Base-by-base conservation (phyloP, 2,329 filamentous ascomycete genomes). In the Trichophaea hybrida region DNA sequence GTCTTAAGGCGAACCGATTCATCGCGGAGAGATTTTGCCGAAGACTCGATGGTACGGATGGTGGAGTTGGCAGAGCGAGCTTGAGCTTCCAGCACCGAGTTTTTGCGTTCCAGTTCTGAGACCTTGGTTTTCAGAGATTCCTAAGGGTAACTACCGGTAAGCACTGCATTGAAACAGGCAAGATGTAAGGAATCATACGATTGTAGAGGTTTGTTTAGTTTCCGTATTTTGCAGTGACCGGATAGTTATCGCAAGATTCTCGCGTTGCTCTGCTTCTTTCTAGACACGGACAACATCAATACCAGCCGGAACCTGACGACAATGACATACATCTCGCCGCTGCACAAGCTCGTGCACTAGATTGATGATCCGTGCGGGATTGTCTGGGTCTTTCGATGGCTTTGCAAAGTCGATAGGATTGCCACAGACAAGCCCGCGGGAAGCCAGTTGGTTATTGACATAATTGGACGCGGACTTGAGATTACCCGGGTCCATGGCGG, bases 301-400 rank as follows among this genome's bases (percentile, higher is more conserved):
- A 49, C 10, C 13, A 49, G 10, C 15, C 15, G 40, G 12, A 24
- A 24, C 44, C 44, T 12, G 6, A 8, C 44, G 44, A 2, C 44
- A 17, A n/a, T 49, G 58, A 76, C 82, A 68, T 76, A 94, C 88
- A 72, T 98, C 93, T 76, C 90, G 82, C 66, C 90, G 81, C 61
- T 96, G 72, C 61, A 98, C 88, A 67, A 98, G 74, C 70, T 98
- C 93, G 72, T 98, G 95, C 53, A 98, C 82, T 31, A 98, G 79
- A 70, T 91, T 86, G 74, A 98, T 95, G 68, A 97, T 84, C 86
- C 55, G 79, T 80, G 69, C 79, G 78, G 40, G 80, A 77, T 15
- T 80, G 15, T 78, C 78, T 64, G 83, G 80, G 61, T 77, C 78
- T 64, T 80, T 77, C 57, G 80, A 80, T 6, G 86, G 84, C 63